Percentiles rank a stretch among this genome's conserved stretches.
Conservation (phyloP, 129 eudicot species). For the Cynara cardunculus region DNA sequence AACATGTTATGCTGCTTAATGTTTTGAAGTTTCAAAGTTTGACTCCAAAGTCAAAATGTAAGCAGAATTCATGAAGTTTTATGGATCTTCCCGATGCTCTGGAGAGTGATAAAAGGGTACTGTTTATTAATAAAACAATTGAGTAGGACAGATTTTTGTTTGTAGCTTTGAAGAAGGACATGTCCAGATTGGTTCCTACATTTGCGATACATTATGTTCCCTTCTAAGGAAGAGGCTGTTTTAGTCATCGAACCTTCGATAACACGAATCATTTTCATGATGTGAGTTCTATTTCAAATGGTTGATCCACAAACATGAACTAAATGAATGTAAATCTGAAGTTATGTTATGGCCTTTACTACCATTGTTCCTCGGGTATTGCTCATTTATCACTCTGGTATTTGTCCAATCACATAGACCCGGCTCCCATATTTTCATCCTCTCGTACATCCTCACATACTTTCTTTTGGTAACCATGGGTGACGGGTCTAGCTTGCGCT, state of each 20-base stretch:
- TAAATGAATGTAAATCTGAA: background rate
- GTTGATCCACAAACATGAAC: background rate
- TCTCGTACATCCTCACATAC: no score
- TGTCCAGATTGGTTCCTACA: background rate
- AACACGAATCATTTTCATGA: background rate
- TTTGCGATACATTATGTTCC: background rate
- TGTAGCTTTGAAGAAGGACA: background rate
- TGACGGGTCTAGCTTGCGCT: no score
- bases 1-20: background rate
- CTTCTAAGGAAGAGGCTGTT: background rate
- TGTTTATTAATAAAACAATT: background rate
- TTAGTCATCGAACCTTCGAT: background rate
- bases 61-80: background rate
- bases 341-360: background rate
- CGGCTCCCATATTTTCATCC: no score
- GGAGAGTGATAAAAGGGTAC: background rate
- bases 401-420: no score
- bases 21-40: slow-evolving; percentile 9
- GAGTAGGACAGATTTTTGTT: background rate
- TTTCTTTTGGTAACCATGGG: no score
- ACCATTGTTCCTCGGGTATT: background rate
- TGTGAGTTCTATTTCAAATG: background rate
- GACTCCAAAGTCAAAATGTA: background rate
- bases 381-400: no score
- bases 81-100: background rate